Base-by-base conservation (phyloP, 805 yeast species). In the Hyphopichia homilentoma region DNA sequence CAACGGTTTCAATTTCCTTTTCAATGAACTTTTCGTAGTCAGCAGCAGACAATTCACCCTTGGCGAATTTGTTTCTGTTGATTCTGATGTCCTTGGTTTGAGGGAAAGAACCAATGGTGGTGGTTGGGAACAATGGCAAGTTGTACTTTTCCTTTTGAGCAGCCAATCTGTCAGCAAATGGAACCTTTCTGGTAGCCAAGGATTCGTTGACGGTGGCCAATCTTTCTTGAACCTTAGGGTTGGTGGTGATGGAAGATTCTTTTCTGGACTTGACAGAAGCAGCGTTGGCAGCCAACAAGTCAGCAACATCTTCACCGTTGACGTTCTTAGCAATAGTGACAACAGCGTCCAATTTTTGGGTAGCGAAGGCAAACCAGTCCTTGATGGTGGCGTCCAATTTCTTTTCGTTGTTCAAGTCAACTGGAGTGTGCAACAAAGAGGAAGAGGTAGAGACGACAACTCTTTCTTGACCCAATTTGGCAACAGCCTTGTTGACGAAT, bases 41-140 rank as follows among this genome's bases (percentile, higher is more conserved):
- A 72, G 84, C 95, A 64, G 87, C 82, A 60, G 97, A 68, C 61
- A 93, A 82, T 59, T 86, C 84, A 68, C 99, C 99, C 82, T 93
- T 93, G 69, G 84, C 77, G 73, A 84, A 88, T 76, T 90, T 93
- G 83, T 90, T 88, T 80, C 99, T 90, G 84, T 84, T 84, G 68
- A 89, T 71, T 79, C 98, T 86, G 73, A 93, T 93, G 68, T 93
- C 98, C 78, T 88, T 87, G 68, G 99, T 93, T 79, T 93, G 99
- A 57, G 99, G 99, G 97, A 93, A 93, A 47, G 99, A 93, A 70
- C 99, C 99, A 68, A 93, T 93, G 57, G 98, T 93, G 66, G 99
- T 93, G 64, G 99, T 93, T 73, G 99, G 99, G 96, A 93, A 93
- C 61, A 85, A 73, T 53, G 99, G 98, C 67, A 93, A 77, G 77